These are phyloP conservation scores for Linum lewisii DNA, from an alignment of 345 rosid genomes.

Conservation along the genomic window DNA sequence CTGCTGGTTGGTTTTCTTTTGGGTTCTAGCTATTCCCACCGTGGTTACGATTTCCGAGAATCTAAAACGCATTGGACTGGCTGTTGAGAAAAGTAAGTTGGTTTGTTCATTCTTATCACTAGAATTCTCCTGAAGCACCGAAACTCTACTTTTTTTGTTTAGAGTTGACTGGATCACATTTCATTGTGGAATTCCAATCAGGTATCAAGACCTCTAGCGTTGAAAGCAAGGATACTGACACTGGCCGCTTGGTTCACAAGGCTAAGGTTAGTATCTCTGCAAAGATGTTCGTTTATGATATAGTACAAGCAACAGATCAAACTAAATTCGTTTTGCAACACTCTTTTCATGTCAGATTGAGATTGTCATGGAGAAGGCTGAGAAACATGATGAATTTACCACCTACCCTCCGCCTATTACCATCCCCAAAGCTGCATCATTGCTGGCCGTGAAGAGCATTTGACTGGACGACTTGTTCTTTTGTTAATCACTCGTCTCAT, in stretches of 20 bases:
- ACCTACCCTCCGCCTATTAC: not conserved
- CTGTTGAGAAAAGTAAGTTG: slow-evolving; percentile 17
- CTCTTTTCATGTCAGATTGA: slow-evolving; percentile 18
- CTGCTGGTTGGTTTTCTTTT: not conserved
- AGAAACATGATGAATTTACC: slow-evolving; percentile 10
- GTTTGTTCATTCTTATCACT: not conserved
- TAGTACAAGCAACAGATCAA: not conserved
- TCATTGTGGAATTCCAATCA: slow-evolving; percentile 9
- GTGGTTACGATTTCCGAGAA: slow-evolving; percentile 27
- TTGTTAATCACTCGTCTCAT: too few relatives aligned
- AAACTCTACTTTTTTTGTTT: not conserved
- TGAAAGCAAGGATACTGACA: slow-evolving; percentile 7
- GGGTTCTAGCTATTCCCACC: slow-evolving; percentile 28
- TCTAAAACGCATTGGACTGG: slow-evolving; percentile 26
- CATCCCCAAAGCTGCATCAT: not conserved
- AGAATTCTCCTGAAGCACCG: not conserved
- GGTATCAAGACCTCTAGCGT: slow-evolving; percentile 19
- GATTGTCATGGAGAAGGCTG: slow-evolving; percentile 25
- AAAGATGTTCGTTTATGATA: too few relatives aligned
- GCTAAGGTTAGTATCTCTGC: slow-evolving; percentile 18
- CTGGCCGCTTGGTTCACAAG: slow-evolving; percentile 19
- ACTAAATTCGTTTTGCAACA: not conserved
- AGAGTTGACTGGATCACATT: not conserved
- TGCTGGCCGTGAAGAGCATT: not conserved
- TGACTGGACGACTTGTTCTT: not conserved